Evolutionary conservation across 2,329 filamentous ascomycete species (phyloP).

Genomic region (Penicillium brevicompactum): DNA sequence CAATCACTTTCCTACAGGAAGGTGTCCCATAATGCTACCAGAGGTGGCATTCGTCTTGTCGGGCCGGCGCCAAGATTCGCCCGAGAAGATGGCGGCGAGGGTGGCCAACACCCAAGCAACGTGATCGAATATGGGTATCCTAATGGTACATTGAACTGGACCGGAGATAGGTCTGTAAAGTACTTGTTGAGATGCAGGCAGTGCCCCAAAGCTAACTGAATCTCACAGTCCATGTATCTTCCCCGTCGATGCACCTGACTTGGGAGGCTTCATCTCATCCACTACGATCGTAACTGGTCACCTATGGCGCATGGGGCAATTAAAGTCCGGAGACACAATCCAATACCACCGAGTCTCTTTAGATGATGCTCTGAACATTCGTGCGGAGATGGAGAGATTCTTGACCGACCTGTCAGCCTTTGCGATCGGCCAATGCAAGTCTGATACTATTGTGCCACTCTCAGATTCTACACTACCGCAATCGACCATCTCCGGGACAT

Average conservation of each 20-base stretch:
- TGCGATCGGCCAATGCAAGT: conserved; percentile 35
- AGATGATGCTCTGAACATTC: conserved; percentile 52
- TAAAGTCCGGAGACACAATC: conserved; percentile 61
- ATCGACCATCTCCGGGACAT: conserved; percentile 21
- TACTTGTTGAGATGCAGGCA: too few relatives aligned
- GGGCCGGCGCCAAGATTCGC: conserved; percentile 63
- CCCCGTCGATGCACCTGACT: conserved; percentile 60
- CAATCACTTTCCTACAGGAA: not conserved
- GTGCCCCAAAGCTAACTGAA: not conserved
- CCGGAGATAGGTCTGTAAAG: not conserved
- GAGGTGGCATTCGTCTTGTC: conserved; percentile 62
- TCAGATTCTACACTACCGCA: not conserved
- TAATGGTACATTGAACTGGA: not conserved
- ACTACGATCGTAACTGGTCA: conserved; percentile 60
- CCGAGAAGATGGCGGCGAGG: conserved; percentile 62
- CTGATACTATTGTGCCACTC: conserved; percentile 19
- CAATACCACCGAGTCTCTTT: conserved; percentile 54
- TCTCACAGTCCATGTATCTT: conserved; percentile 48
- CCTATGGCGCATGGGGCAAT: conserved; percentile 64
- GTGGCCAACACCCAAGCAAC: conserved; percentile 64
- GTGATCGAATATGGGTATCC: conserved; percentile 62
- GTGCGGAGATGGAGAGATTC: conserved; percentile 48
- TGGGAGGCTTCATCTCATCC: conserved; percentile 62
- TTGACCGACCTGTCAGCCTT: conserved; percentile 41
- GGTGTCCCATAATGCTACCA: conserved; percentile 62